Evolutionary conservation across 1,284 basidiomycete species (phyloP).

Genomic region (Puccinia sorghi): DNA sequence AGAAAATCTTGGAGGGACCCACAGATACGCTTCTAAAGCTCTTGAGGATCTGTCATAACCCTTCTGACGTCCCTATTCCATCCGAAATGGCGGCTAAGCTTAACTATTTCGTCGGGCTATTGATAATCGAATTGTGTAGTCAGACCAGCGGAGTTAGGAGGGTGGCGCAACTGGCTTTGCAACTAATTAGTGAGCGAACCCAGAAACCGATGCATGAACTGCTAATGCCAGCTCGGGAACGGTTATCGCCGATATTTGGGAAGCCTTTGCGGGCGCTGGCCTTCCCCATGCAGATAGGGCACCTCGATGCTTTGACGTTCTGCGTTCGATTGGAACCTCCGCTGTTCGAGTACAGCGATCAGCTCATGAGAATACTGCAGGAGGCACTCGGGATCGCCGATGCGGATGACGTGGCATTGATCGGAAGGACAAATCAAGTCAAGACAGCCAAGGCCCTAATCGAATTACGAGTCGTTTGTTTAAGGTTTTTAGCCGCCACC

Average conservation of each 20-base stretch:
- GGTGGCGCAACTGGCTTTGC: slow-evolving; percentile 79
- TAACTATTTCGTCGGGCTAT: slow-evolving; percentile 71
- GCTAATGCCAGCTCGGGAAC: slow-evolving; percentile 79
- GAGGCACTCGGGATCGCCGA: slow-evolving; percentile 94
- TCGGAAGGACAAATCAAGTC: slow-evolving; percentile 69
- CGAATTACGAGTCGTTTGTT: slow-evolving; percentile 91
- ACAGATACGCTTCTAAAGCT: slow-evolving; percentile 76
- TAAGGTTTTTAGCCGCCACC: slow-evolving; percentile 87
- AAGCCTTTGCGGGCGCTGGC: slow-evolving; percentile 96
- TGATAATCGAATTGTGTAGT: slow-evolving; percentile 86
- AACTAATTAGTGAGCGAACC: slow-evolving; percentile 74
- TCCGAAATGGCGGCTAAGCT: slow-evolving; percentile 61
- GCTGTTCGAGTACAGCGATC: slow-evolving; percentile 69
- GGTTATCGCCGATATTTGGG: slow-evolving; percentile 86
- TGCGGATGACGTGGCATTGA: slow-evolving; percentile 82
- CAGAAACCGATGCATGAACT: slow-evolving; percentile 75
- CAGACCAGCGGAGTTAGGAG: slow-evolving; percentile 82
- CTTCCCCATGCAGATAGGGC: slow-evolving; percentile 94
- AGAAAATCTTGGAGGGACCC: slow-evolving; percentile 77
- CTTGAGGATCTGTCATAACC: slow-evolving; percentile 69
- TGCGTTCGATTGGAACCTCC: slow-evolving; percentile 63
- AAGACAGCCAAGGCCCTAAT: slow-evolving; percentile 81
- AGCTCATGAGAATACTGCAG: slow-evolving; percentile 85
- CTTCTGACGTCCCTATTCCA: slow-evolving; percentile 56
- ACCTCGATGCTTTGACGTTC: slow-evolving; percentile 96